Base-by-base conservation (phyloP, 768 basidiomycete genomes). In the Boletus pseudopeckii region DNA sequence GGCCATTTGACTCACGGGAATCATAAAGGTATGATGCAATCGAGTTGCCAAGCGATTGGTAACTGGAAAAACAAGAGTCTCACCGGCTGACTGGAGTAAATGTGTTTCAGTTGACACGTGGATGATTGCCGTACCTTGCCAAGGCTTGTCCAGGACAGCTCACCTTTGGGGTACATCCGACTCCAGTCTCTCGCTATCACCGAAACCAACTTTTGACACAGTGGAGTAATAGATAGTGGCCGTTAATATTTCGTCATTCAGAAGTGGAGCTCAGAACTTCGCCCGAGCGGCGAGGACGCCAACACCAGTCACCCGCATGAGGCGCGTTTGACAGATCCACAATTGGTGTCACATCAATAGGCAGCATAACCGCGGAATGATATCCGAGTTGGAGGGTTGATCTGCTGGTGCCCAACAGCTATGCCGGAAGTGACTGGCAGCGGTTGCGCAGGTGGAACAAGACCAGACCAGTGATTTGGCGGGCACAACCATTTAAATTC, bases 371-470 rank as follows among this genome's bases (percentile, higher is more conserved):
- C 41, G 13, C 20, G 17, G 45, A 32, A 9, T 42, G 28, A 39
- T 24, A 24, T 11, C 30, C n/a, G 39, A 34, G 40, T n/a, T 28
- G 28, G 41, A 39, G 39, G 40, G 37, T 38, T 41, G 30, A 52
- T 52, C 34, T 62, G 8, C 14, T 36, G 20, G 34, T 48, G 47
- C 41, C 44, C 40, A 48, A 41, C 52, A 33, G 7, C 5, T 48
- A 54, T 58, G 52, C 47, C 54, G 48, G 34, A 53, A 43, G 36
- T 28, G 28, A 28, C 28, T 28, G 45, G 32, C 50, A 52, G 54
- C 39, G 46, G 59, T 54, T 63, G 48, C 52, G 47, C 53, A 54
- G 46, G 70, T 70, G 67, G 69, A 69, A 65, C 70, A 56, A 53
- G 6, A 41, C 57, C n/a, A n/a, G n/a, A n/a, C n/a, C 56, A 59